Percentiles rank a stretch among this genome's conserved stretches.
phyloP scores from a whole-genome alignment of 2,329 filamentous ascomycete species.

The Rhinocladiella mackenziei region DNA sequence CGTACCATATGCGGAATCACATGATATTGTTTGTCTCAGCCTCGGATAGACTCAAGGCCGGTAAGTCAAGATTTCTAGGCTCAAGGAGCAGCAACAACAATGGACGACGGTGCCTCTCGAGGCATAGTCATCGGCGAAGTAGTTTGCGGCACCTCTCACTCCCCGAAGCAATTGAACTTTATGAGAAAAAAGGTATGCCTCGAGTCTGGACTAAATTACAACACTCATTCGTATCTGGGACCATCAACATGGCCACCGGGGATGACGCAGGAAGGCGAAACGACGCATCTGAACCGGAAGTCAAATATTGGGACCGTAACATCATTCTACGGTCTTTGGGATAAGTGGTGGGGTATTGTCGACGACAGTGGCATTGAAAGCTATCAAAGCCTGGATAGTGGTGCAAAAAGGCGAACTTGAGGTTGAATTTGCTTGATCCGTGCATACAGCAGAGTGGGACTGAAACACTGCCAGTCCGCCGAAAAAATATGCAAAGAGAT shows the following conservation, averaged over 20 bases:
- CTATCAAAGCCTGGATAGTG: not conserved
- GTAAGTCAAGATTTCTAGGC: slow-evolving; percentile 22
- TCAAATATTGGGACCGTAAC: slow-evolving; percentile 13
- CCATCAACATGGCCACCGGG: slow-evolving; percentile 19
- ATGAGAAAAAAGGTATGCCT: slow-evolving; percentile 43
- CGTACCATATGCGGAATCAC: slow-evolving; percentile 44
- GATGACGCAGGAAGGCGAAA: slow-evolving; percentile 15
- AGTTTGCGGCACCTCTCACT: slow-evolving; percentile 35
- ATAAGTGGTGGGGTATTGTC: slow-evolving; percentile 23
- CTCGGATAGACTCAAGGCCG: not conserved
- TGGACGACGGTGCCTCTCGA: slow-evolving; percentile 45
- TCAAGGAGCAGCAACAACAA: slow-evolving; percentile 44
- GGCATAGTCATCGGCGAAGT: slow-evolving; percentile 38
- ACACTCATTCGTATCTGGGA: slow-evolving; percentile 30
- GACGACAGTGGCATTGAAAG: slow-evolving; percentile 17
- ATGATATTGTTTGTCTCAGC: slow-evolving; percentile 28
- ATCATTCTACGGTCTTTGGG: slow-evolving; percentile 19
- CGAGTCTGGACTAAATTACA: slow-evolving; percentile 44
- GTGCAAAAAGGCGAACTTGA: not conserved
- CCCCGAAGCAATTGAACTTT: slow-evolving; percentile 37
- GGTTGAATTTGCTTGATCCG: too few relatives aligned
- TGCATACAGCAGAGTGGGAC: too few relatives aligned
- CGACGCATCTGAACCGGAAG: slow-evolving; percentile 11
- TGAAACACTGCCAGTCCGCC: too few relatives aligned
- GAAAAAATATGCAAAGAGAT: too few relatives aligned